Base-by-base conservation (phyloP, 148 eudicot genomes). In the Pharnaceum exiguum region DNA sequence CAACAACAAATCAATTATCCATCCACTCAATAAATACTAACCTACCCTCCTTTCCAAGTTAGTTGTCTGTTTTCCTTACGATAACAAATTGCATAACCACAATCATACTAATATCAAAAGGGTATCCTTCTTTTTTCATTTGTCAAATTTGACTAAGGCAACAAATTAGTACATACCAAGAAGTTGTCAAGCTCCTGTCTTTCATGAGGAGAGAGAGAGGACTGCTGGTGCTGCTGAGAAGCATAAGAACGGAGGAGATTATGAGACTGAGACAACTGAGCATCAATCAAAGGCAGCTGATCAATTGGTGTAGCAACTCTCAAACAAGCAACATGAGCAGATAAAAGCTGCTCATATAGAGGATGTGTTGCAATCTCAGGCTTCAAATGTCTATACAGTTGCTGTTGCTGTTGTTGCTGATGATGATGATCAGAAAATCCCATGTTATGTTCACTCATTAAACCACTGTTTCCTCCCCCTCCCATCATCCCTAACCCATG, bases 271-370 rank as follows among this genome's bases (percentile, higher is more conserved):
- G 83, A 42, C 9, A 88, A 65, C 70, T 93, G 98, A 3, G 90
- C 86, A 10, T 93, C 96, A 35, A 93, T 83, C 2, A 81, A 55
- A 3, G 88, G 90, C 42, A 88, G 60, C 66, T 93, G 98, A 75
- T 93, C 98, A 51, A 93, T 83, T 9, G 98, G 98, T 21, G 98
- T 93, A 0, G 96, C 98, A 5, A 93, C 90, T 4, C 95, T 77
- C 11, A 93, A 72, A 61, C 98, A 93, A 2, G 89, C 74, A 1
- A 89, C 95, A 51, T 93, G 99, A 18, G 99, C 96, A 0, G 85
- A 48, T 22, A 88, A 73, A 1, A 93, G 79, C 80, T 93, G 99
- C 57, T 88, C 99, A 49, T 74, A 91, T 8, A 91, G 57, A 1
- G 95, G 97, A 40, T 91, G 88, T 3, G 74, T 66, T 3, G 80